A percentile compares a stretch with the other conserved stretches of the same genome.
Conservation (phyloP, 73 alveolate genomes). For the Paramecium tetraurelia region DNA sequence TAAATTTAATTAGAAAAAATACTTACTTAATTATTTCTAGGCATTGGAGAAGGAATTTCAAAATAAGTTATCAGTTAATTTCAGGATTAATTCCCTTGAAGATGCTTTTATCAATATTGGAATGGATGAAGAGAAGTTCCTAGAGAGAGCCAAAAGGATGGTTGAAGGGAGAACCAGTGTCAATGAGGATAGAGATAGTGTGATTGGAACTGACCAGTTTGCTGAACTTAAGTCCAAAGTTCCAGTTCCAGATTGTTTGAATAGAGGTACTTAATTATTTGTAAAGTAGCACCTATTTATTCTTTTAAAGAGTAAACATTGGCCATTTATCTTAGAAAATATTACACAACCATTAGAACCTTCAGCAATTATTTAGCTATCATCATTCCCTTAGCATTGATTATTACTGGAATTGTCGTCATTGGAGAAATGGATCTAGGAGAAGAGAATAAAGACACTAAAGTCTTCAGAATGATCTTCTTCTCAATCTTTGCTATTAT, state of each 20-base stretch:
- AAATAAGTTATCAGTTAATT: not conserved
- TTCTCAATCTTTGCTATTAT: slow-evolving; percentile 2
- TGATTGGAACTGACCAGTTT: not conserved
- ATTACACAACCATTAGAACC: slow-evolving; percentile 50
- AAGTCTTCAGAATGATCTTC: slow-evolving; percentile 34
- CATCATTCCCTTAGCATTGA: slow-evolving; percentile 10
- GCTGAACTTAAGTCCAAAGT: slow-evolving; percentile 19
- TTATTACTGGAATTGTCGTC: slow-evolving; percentile 18
- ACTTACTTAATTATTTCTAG: not conserved
- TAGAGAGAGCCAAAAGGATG: not conserved
- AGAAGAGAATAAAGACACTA: not conserved
- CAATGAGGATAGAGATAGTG: not conserved
- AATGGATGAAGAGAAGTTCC: slow-evolving; percentile 50
- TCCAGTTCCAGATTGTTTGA: slow-evolving; percentile 8
- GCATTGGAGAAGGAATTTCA: not conserved
- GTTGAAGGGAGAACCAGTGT: not conserved
- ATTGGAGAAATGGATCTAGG: slow-evolving; percentile 47
- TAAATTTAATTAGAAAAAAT: not conserved
- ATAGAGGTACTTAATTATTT: not conserved
- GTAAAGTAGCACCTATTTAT: slow-evolving; percentile 18
- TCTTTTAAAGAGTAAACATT: not conserved
- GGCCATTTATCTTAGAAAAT: slow-evolving; percentile 48
- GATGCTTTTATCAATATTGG: slow-evolving; percentile 62
- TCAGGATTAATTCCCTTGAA: slow-evolving; percentile 55
- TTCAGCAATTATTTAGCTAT: slow-evolving; percentile 41